phyloP scores from a whole-genome alignment of 352 stramenopile species.

The Phytophthora idaei region DNA sequence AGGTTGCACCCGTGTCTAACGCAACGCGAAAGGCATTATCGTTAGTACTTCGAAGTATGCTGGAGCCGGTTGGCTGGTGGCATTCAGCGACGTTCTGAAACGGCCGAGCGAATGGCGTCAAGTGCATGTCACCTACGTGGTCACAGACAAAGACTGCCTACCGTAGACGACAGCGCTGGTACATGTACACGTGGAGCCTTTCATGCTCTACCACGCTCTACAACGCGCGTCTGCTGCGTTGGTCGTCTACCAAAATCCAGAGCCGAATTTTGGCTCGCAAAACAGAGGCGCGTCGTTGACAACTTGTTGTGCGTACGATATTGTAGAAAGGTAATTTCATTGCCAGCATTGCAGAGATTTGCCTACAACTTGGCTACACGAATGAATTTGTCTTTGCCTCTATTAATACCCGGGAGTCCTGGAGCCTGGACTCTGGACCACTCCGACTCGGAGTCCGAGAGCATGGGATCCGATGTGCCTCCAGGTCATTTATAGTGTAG shows the following conservation, averaged over 20 bases:
- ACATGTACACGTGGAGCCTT: slow-evolving; percentile 1
- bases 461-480: slow-evolving; percentile 12
- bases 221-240: neutral
- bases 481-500: no score
- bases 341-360: slow-evolving; percentile 5
- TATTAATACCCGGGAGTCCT: no score
- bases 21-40: slow-evolving; percentile 10
- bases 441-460: no score
- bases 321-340: slow-evolving; percentile 16
- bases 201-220: slow-evolving; percentile 4
- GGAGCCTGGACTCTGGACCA: slow-evolving; percentile 1
- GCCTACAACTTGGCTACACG: slow-evolving; percentile 25
- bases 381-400: slow-evolving; percentile 18
- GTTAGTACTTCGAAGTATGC: neutral
- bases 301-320: slow-evolving; percentile 2
- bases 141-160: neutral
- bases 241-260: slow-evolving; percentile 28
- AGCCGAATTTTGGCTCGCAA: slow-evolving; percentile 12
- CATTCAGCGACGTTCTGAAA: slow-evolving; percentile 9
- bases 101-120: neutral
- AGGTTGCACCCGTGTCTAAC: slow-evolving; percentile 25
- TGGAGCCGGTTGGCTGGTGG: slow-evolving; percentile 1
- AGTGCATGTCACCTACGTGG: slow-evolving; percentile 10
- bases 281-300: slow-evolving; percentile 2
- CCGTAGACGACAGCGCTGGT: slow-evolving; percentile 6